Evolutionary conservation across 768 basidiomycete genomes (phyloP), one percentile per base, ranked within the genome.

Genomic region (Auricularia sp.): DNA sequence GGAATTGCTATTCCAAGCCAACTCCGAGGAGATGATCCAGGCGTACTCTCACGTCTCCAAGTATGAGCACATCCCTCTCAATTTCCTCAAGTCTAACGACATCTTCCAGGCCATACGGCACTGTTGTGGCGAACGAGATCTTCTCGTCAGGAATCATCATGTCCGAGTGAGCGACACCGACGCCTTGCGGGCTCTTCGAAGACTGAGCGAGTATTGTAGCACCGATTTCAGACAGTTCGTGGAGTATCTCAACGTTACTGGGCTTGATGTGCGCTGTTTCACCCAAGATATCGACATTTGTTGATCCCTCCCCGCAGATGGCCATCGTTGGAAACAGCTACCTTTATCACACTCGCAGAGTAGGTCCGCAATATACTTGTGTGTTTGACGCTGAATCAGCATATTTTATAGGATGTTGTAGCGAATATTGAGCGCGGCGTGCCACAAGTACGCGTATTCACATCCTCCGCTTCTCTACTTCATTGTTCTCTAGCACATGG

Each of bases 181-280:
- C n/a, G 34, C 56, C 35, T 61, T 29, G 12, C 11, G 29, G n/a
- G 10, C 35, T 58, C 3, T 23, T 16, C 0, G 29, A 29, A 29
- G 29, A 66, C 67, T 62, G 42, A 63, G 42, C 59, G 61, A 65
- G 60, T 33, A 59, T 56, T 62, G 42, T 69, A 93, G 92, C 71
- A 98, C 96, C 61, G 95, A 98, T 74, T 98, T 98, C 70, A 85
- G 91, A 35, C 96, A 98, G 68, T 98, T 97, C 66, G 90, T 92
- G 69, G 77, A 87, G 64, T 97, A 97, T 71, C 76, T 95, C 36
- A 90, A 91, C 69, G 87, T 98, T 21, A 90, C 93, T 0, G 96
- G 96, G 11, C 75, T 98, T 23, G 96, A 98, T 73, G 91, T 91
- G 70, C 70, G 86, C 76, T 56, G 14, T 34, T 3, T 3, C 42